Evolutionary conservation across 169 alveolate species (phyloP), one percentile per base, ranked within the genome.

Genomic region (Cardiosporidium cionae): DNA sequence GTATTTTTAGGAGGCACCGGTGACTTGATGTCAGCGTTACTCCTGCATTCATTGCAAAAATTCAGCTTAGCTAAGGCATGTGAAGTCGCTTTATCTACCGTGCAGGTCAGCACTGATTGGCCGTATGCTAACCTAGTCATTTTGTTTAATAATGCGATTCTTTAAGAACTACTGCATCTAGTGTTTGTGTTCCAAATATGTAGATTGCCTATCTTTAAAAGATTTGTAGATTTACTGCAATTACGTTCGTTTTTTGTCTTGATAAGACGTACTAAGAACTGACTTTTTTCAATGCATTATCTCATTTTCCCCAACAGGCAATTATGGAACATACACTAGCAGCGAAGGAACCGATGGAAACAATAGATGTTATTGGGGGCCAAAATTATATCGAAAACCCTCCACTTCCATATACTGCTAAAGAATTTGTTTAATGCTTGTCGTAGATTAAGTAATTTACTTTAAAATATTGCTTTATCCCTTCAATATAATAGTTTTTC

Each of bases 1-100:
- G 31, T 29, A 22, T 31, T 34, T 3, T n/a, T 44, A 16, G 58
- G 58, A 44, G 78, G 78, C 37, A 53, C 75, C 22, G 78, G 78
- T 3, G 78, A 70, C 25, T 65, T 70, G 63, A 54, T 36, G 29
- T 32, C 78, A 5, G 68, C 78, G 7, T 29, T 70, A 5, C 78
- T 70, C 0, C 31, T 63, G 34, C 63, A 58, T 6, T 6, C 3
- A 6, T 6, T 3, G 3, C 3, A 7, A 28, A 65, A 29, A 6
- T 7, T 25, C 7, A 7, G 7, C 32, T 3, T 65, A 28, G 72
- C 3, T 3, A 7, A 9, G n/a, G 53, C 72, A 6, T 3, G 3
- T 6, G 44, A 32, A 63, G 54, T 4, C 23, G 6, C 72, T 6
- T 7, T 65, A 6, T 35, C 44, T 28, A 6, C 54, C 3, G 72